Percentiles rank a stretch among this genome's conserved stretches.
Conservation (phyloP, 73 alveolate species). For the Paramecium octaurelia region DNA sequence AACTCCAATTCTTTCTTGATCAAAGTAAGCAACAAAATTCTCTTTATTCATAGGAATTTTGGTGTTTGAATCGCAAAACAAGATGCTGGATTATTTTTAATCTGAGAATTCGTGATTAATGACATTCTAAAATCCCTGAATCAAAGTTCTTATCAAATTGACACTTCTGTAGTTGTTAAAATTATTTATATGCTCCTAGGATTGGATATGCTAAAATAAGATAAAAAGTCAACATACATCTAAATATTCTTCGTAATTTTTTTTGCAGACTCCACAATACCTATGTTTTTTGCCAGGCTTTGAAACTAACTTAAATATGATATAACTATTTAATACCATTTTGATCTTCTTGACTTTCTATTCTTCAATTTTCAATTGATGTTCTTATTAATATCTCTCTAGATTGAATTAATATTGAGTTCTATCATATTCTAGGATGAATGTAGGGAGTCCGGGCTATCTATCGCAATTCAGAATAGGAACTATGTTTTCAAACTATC, state of each 20-base stretch:
- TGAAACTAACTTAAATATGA: background rate
- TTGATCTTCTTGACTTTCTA: background rate
- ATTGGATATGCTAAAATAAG: constrained; percentile 30
- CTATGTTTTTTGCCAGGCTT: constrained; percentile 51
- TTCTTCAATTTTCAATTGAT: constrained; percentile 29
- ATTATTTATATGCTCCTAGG: background rate
- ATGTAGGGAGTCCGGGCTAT: constrained; percentile 16
- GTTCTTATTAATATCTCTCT: constrained; percentile 42
- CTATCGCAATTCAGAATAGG: constrained; percentile 19
- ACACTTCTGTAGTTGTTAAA: constrained; percentile 7
- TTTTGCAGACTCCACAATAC: constrained; percentile 49
- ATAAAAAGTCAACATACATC: background rate
- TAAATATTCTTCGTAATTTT: constrained; percentile 28
- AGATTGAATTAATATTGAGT: constrained; percentile 36
- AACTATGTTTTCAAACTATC: constrained; percentile 31
- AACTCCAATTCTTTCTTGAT: constrained; percentile 31
- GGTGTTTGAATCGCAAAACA: constrained; percentile 36
- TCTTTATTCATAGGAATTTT: constrained; percentile 36
- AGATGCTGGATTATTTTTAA: constrained; percentile 18
- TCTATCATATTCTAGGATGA: constrained; percentile 30
- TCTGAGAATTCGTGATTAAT: constrained; percentile 6
- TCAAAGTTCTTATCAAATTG: background rate
- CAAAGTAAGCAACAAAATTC: constrained; percentile 37
- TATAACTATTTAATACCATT: background rate
- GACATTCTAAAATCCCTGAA: background rate